These are phyloP conservation scores for Fusarium transvaalense DNA, from an alignment of 2,329 filamentous ascomycete species.

Conservation along the genomic window DNA sequence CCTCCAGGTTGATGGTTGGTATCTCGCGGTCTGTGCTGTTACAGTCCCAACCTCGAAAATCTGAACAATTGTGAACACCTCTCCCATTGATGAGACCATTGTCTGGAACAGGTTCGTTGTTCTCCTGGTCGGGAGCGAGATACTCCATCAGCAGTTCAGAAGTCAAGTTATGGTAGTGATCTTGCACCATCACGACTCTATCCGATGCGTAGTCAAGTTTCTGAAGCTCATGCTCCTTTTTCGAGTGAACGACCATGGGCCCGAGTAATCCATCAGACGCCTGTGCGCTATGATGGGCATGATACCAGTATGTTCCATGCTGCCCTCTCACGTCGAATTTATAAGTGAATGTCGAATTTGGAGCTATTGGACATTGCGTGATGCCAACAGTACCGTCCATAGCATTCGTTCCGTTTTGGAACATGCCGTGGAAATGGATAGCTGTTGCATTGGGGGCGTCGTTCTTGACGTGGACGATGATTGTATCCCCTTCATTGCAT, in stretches of 20 bases:
- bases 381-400: slow-evolving; percentile 80
- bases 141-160: slow-evolving; percentile 65
- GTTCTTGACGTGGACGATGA: slow-evolving; percentile 78
- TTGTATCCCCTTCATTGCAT: slow-evolving; percentile 77
- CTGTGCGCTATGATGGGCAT: slow-evolving; percentile 73
- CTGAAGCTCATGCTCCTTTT: slow-evolving; percentile 54
- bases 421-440: slow-evolving; percentile 83
- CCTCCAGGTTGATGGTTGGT: slow-evolving; percentile 61
- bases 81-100: slow-evolving; percentile 73
- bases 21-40: slow-evolving; percentile 55
- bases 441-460: slow-evolving; percentile 73
- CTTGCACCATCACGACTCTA: slow-evolving; percentile 74
- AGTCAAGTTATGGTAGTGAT: slow-evolving; percentile 76
- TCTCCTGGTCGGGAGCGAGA: slow-evolving; percentile 65
- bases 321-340: slow-evolving; percentile 71
- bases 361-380: slow-evolving; percentile 75
- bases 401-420: slow-evolving; percentile 78
- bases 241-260: slow-evolving; percentile 74
- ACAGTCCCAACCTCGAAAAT: slow-evolving; percentile 58
- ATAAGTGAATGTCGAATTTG: slow-evolving; percentile 73
- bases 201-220: slow-evolving; percentile 58
- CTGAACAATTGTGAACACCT: slow-evolving; percentile 51
- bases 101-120: slow-evolving; percentile 75
- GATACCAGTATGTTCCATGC: slow-evolving; percentile 69
- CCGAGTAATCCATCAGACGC: slow-evolving; percentile 78